Evolutionary conservation across 495 filamentous ascomycete genomes (phyloP).

Genomic region (Pseudotulostoma volvatum): DNA sequence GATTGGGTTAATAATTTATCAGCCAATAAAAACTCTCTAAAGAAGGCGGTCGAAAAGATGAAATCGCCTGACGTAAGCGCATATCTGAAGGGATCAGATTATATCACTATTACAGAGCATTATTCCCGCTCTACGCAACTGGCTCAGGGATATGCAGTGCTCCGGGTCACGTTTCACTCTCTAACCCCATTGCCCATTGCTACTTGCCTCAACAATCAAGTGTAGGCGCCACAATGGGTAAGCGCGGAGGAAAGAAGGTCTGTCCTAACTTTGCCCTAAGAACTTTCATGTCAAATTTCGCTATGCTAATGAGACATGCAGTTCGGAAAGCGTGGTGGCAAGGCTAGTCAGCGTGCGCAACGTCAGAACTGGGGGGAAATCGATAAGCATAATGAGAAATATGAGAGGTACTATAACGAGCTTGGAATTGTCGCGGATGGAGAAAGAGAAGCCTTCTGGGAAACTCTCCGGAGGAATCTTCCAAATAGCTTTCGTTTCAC

Average conservation of each 20-base stretch:
- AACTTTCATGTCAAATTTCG: neutral
- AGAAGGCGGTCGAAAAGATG: no score
- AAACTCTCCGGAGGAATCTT: conserved; percentile 57
- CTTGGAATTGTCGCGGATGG: conserved; percentile 53
- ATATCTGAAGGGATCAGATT: no score
- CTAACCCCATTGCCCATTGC: no score
- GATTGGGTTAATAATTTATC: no score
- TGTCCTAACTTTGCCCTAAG: neutral
- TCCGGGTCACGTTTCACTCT: no score
- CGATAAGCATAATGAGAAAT: conserved; percentile 53
- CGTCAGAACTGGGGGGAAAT: conserved; percentile 37
- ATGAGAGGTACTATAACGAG: conserved; percentile 70
- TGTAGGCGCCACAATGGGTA: no score
- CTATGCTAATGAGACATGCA: neutral
- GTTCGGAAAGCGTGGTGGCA: neutral
- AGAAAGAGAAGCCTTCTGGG: conserved; percentile 70
- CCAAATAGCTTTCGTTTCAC: conserved; percentile 96
- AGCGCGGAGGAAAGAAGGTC: neutral
- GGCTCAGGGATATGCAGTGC: no score
- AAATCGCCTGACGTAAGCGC: no score
- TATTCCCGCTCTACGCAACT: no score
- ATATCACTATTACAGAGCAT: no score
- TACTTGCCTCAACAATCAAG: no score
- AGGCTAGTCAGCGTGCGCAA: neutral
- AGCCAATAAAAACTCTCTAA: no score